Conservation (phyloP, 345 rosid species). For the Bruguiera gymnorhiza region DNA sequence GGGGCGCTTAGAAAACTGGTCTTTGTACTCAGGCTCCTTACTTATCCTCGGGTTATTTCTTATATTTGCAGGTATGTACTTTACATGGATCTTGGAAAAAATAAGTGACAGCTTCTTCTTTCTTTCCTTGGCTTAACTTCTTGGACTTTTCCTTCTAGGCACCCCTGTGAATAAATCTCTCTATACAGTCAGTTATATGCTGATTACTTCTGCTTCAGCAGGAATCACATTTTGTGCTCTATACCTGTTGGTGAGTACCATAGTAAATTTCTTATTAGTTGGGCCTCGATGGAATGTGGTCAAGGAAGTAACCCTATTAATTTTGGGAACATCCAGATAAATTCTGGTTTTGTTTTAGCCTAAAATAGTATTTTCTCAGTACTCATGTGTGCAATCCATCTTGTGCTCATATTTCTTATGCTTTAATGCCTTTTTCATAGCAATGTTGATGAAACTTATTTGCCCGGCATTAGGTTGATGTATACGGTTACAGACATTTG, state of each 20-base stretch:
- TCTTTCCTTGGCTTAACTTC: not conserved
- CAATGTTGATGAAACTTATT: no score
- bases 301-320: no score
- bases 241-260: conserved; percentile 38
- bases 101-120: not conserved
- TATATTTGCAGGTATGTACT: conserved; percentile 31
- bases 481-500: conserved; percentile 26
- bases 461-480: conserved; percentile 33
- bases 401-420: no score
- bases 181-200: conserved; percentile 37
- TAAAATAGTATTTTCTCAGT: no score
- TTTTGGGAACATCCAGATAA: no score
- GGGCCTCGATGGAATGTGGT: no score
- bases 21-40: conserved; percentile 23
- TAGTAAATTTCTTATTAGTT: not conserved
- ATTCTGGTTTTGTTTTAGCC: no score
- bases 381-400: no score
- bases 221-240: conserved; percentile 38
- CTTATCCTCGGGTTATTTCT: conserved; percentile 32
- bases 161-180: conserved; percentile 42
- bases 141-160: conserved; percentile 22
- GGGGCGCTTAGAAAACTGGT: conserved; percentile 34
- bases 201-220: conserved; percentile 43
- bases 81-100: not conserved
- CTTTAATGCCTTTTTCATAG: no score